phyloP scores from a whole-genome alignment of 495 filamentous ascomycete species.

The Cercophora scortea region DNA sequence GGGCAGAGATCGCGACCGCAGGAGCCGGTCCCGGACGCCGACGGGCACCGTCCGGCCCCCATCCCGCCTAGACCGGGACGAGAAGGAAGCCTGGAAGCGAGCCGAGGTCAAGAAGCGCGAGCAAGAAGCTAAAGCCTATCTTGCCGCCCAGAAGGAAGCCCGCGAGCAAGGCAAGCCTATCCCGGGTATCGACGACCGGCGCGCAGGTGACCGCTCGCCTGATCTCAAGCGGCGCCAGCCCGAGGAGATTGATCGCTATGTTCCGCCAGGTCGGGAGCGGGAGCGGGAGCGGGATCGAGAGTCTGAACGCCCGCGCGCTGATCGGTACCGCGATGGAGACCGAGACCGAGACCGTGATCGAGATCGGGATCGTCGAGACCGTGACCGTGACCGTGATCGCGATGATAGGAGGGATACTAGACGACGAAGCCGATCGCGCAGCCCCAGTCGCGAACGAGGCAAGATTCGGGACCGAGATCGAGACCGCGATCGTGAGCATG shows the following conservation, averaged over 20 bases:
- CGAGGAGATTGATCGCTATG: slow-evolving; percentile 36
- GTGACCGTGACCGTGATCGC: slow-evolving; percentile 11
- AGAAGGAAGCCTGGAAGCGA: slow-evolving; percentile 42
- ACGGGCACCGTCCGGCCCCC: slow-evolving; percentile 14
- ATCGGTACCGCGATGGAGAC: slow-evolving; percentile 6
- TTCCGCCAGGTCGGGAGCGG: slow-evolving; percentile 26
- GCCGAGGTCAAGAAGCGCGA: slow-evolving; percentile 48
- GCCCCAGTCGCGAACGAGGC: slow-evolving; percentile 12
- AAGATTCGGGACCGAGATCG: slow-evolving; percentile 10
- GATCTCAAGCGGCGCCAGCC: slow-evolving; percentile 34
- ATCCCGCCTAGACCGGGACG: slow-evolving; percentile 20
- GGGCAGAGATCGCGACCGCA: slow-evolving; percentile 18
- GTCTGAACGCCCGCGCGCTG: slow-evolving; percentile 7
- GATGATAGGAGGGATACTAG: slow-evolving; percentile 7
- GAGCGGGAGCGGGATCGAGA: slow-evolving; percentile 12
- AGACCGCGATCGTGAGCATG: slow-evolving; percentile 5
- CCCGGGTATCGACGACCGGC: slow-evolving; percentile 37
- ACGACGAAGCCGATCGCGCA: slow-evolving; percentile 12
- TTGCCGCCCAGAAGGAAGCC: slow-evolving; percentile 45
- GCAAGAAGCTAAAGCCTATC: slow-evolving; percentile 49
- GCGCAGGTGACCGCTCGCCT: slow-evolving; percentile 35
- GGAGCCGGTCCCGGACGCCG: slow-evolving; percentile 31
- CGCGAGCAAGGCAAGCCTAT: slow-evolving; percentile 42
- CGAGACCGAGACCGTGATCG: slow-evolving; percentile 14
- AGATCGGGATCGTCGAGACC: slow-evolving; percentile 10